A percentile compares a stretch with the other conserved stretches of the same genome.
phyloP scores from a whole-genome alignment of 75 land plant genomes.

The Picea sitchensis region DNA sequence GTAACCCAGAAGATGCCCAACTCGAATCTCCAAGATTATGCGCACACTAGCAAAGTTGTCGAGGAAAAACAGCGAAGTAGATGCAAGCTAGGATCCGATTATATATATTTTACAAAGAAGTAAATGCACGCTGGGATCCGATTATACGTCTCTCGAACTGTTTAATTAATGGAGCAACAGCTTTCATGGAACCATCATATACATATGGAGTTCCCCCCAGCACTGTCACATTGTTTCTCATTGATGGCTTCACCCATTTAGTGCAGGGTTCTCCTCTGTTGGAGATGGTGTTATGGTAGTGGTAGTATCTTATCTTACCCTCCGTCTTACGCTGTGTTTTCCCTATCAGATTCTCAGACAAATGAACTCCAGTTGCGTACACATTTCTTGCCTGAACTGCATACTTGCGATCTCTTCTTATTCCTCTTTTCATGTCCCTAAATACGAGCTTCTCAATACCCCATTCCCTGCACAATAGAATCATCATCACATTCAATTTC shows the following conservation, averaged over 20 bases:
- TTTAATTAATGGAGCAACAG: conserved; percentile 32
- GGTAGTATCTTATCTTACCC: conserved; percentile 31
- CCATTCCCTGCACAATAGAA: conserved; percentile 61
- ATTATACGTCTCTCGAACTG: conserved; percentile 26
- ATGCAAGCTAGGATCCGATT: conserved; percentile 13
- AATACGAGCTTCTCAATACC: conserved; percentile 88
- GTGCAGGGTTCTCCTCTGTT: conserved; percentile 26
- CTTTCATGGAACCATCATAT: conserved; percentile 34
- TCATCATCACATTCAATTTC: neutral
- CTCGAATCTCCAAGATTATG: no score
- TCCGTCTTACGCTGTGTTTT: conserved; percentile 29
- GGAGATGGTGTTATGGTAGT: conserved; percentile 29
- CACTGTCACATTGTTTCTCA: conserved; percentile 13
- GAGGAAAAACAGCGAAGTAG: no score
- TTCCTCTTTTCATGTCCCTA: conserved; percentile 55
- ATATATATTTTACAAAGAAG: neutral
- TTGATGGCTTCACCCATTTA: conserved; percentile 20
- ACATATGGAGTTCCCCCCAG: conserved; percentile 24
- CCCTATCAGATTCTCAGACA: conserved; percentile 62
- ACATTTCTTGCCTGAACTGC: conserved; percentile 75
- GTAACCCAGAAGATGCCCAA: no score
- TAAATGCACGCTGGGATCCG: conserved; percentile 7
- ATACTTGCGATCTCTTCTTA: conserved; percentile 77
- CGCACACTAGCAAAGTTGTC: no score
- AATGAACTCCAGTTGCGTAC: conserved; percentile 80